A percentile compares a stretch with the other conserved stretches of the same genome.
These are phyloP conservation scores for Colletotrichum sp. DNA, from an alignment of 2,329 filamentous ascomycete genomes.

Conservation along the genomic window DNA sequence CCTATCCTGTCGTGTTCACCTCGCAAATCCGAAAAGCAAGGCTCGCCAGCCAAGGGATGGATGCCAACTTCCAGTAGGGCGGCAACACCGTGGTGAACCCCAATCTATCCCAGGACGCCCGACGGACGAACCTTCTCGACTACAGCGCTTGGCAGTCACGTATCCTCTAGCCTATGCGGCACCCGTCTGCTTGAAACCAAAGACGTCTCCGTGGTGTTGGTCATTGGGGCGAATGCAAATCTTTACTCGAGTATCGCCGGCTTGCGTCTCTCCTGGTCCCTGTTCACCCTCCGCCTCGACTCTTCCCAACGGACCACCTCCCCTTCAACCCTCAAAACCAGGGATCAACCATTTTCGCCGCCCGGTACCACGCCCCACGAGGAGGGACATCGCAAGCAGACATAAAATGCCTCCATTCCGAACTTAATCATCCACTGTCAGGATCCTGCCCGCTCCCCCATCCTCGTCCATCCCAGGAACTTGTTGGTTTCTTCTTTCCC, in stretches of 20 bases:
- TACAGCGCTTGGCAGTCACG: slow-evolving; percentile 22
- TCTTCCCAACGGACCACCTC: slow-evolving; percentile 13
- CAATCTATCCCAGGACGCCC: slow-evolving; percentile 17
- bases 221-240: slow-evolving; percentile 23
- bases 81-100: not conserved
- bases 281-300: slow-evolving; percentile 20
- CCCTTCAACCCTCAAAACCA: slow-evolving; percentile 12
- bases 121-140: slow-evolving; percentile 18
- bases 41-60: not conserved
- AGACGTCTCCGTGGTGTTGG: slow-evolving; percentile 19
- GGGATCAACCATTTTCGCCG: slow-evolving; percentile 21
- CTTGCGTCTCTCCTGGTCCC: slow-evolving; percentile 22
- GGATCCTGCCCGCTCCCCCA: slow-evolving; percentile 19
- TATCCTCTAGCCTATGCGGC: slow-evolving; percentile 21
- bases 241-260: slow-evolving; percentile 17
- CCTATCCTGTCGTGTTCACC: slow-evolving; percentile 4
- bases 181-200: slow-evolving; percentile 22
- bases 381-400: slow-evolving; percentile 19
- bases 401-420: slow-evolving; percentile 27
- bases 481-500: slow-evolving; percentile 22
- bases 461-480: slow-evolving; percentile 21
- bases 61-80: slow-evolving; percentile 5
- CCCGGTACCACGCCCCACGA: slow-evolving; percentile 15
- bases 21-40: not conserved
- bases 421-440: slow-evolving; percentile 18